These are phyloP conservation scores for Glomus cerebriforme DNA, from an alignment of 192 early-diverging fungal genomes.

Conservation along the genomic window DNA sequence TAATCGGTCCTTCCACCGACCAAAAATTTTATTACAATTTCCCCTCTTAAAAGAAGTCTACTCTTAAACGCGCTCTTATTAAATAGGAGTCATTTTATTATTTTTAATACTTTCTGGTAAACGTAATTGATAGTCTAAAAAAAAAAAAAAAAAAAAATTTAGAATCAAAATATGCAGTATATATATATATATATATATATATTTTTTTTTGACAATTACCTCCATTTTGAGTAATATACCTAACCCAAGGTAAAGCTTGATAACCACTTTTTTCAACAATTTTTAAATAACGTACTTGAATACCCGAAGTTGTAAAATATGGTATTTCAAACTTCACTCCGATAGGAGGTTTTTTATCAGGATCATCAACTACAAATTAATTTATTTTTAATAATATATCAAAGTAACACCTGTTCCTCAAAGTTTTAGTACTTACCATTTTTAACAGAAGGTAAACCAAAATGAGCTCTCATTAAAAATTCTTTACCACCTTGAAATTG, in stretches of 20 bases:
- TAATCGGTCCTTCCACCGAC: too few species aligned
- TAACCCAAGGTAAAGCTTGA: constrained; percentile 86
- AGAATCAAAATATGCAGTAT: constrained; percentile 60
- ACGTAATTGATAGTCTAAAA: constrained; percentile 88
- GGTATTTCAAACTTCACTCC: constrained; percentile 88
- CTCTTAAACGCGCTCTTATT: too few species aligned
- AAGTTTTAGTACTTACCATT: constrained; percentile 47
- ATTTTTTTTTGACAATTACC: constrained; percentile 43
- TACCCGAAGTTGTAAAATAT: constrained; percentile 88
- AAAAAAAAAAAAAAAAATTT: constrained; percentile 1
- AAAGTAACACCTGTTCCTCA: too few species aligned
- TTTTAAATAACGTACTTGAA: constrained; percentile 89
- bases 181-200: neutral
- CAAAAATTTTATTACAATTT: too few species aligned
- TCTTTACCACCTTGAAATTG: constrained; percentile 98
- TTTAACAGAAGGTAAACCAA: constrained; percentile 82
- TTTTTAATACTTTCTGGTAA: constrained; percentile 85
- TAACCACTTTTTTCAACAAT: constrained; percentile 90
- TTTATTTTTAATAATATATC: constrained; percentile 4
- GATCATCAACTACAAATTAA: constrained; percentile 61
- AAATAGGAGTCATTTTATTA: constrained; percentile 66
- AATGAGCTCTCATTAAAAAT: constrained; percentile 86
- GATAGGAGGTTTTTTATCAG: constrained; percentile 80
- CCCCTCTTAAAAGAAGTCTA: too few species aligned
- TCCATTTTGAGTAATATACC: constrained; percentile 89